phyloP scores from a whole-genome alignment of 352 stramenopile species.

The Lagenidium sp. region DNA sequence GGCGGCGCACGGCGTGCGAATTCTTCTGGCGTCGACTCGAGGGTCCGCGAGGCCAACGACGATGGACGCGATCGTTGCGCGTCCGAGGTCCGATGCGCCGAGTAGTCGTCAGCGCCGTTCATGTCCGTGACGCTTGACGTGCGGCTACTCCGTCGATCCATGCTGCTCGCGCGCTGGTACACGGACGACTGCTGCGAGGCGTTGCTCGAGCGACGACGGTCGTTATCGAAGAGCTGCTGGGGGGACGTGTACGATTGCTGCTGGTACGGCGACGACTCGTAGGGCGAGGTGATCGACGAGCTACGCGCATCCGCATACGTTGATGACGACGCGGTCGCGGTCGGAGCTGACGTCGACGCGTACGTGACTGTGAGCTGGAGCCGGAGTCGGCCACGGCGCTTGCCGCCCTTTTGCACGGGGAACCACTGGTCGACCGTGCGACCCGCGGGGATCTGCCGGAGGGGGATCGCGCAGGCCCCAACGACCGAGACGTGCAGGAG shows the following conservation, averaged over 20 bases:
- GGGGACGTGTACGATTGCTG: constrained; percentile 2
- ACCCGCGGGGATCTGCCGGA: constrained; percentile 29
- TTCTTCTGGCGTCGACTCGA: too few species aligned
- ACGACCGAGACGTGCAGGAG: constrained; percentile 44
- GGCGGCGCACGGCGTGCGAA: too few species aligned
- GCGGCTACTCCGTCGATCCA: background rate
- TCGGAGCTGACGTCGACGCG: background rate
- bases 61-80: background rate
- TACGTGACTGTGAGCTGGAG: constrained; percentile 23
- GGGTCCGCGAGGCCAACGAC: background rate
- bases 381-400: constrained; percentile 34
- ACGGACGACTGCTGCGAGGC: background rate
- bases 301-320: too few species aligned
- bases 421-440: constrained; percentile 47
- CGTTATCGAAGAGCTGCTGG: too few species aligned
- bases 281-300: constrained; percentile 1
- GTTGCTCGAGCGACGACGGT: too few species aligned
- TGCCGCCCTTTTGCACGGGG: constrained; percentile 35
- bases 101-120: background rate
- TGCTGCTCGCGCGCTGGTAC: background rate
- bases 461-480: constrained; percentile 37
- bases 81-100: too few species aligned
- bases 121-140: background rate
- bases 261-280: constrained; percentile 3
- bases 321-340: background rate